These are phyloP conservation scores for Musa itinerans DNA, from an alignment of 176 grass and related monocot genomes.

Conservation along the genomic window DNA sequence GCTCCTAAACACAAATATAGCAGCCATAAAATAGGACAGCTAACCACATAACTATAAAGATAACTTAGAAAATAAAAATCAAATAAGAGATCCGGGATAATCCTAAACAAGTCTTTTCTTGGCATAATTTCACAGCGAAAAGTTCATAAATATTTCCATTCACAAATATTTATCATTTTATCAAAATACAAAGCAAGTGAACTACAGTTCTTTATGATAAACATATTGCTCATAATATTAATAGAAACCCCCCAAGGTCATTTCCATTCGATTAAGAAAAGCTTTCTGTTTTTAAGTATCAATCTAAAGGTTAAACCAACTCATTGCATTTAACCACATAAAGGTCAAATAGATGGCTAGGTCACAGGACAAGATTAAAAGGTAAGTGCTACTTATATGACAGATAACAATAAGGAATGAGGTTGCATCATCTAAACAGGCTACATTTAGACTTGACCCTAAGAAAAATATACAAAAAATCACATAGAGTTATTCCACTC, in stretches of 20 bases:
- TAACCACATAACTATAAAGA: not conserved
- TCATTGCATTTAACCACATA: too few relatives aligned
- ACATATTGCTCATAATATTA: too few relatives aligned
- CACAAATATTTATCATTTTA: not conserved
- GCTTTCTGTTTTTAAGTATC: not conserved
- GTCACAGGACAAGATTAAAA: too few relatives aligned
- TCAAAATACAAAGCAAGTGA: not conserved
- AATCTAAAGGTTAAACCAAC: not conserved
- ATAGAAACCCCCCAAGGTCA: not conserved
- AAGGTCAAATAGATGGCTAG: too few relatives aligned
- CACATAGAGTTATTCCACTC: too few relatives aligned
- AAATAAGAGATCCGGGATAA: not conserved
- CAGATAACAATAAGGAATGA: not conserved
- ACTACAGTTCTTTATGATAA: too few relatives aligned
- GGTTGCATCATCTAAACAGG: not conserved
- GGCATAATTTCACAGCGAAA: not conserved
- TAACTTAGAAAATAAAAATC: not conserved
- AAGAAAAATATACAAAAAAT: too few relatives aligned
- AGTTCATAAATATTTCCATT: not conserved
- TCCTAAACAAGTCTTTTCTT: not conserved
- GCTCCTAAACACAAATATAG: slow-evolving; percentile 54
- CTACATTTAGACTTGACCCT: not conserved
- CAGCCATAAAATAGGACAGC: not conserved
- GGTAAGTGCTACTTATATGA: not conserved
- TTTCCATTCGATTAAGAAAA: not conserved